Percentiles rank a stretch among this genome's conserved stretches.
These are phyloP conservation scores for Malus sylvestris DNA, from an alignment of 306 rosid genomes.

Conservation along the genomic window DNA sequence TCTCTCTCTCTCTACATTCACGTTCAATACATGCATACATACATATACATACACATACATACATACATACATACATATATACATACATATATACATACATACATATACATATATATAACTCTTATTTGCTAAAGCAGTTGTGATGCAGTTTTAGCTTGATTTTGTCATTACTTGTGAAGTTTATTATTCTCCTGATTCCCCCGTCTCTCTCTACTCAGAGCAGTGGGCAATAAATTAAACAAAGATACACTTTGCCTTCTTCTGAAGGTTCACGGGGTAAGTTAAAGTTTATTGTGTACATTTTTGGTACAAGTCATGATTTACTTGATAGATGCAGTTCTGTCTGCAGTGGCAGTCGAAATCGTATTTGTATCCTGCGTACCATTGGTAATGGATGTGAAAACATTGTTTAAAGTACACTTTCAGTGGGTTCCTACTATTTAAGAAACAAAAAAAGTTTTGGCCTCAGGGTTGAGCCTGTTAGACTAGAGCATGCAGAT, in stretches of 20 bases:
- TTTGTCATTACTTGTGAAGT: constrained; percentile 12
- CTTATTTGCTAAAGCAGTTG: not conserved
- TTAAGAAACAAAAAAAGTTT: not conserved
- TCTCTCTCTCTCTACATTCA: not conserved
- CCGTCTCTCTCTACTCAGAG: constrained; percentile 42
- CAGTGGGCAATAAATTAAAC: constrained; percentile 63
- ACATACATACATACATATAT: not conserved
- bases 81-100: not conserved
- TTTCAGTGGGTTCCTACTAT: not conserved
- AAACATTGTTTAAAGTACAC: not conserved
- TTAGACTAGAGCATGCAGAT: not conserved
- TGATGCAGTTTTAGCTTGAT: not conserved
- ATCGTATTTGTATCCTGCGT: not conserved
- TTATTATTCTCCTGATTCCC: constrained; percentile 3
- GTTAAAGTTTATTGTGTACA: constrained; percentile 16
- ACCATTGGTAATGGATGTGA: not conserved
- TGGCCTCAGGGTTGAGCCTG: not conserved
- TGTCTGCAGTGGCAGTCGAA: not conserved
- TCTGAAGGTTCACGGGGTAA: constrained; percentile 69
- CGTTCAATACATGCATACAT: too few relatives aligned
- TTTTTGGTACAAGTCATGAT: not conserved
- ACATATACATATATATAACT: not conserved
- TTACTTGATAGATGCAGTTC: not conserved
- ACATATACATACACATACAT: not conserved
- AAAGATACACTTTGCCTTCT: constrained; percentile 74